Conservation (phyloP, 108 stramenopile genomes). For the Mediolabrus comicus region DNA sequence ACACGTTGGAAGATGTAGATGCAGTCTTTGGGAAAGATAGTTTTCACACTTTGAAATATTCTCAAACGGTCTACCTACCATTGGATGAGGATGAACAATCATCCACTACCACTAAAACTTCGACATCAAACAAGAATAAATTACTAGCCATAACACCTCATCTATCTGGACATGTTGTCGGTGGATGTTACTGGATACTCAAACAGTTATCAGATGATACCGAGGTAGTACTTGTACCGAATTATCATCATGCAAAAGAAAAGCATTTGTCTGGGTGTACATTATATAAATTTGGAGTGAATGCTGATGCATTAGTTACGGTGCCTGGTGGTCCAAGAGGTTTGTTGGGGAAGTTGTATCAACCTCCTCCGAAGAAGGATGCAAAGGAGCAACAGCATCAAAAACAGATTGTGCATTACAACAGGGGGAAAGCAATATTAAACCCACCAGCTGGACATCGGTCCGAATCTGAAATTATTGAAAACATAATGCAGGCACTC, state of each 20-base stretch:
- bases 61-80: slow-evolving; percentile 70
- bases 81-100: slow-evolving; percentile 11
- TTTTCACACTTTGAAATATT: slow-evolving; percentile 86
- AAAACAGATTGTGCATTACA: slow-evolving; percentile 24
- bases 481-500: slow-evolving; percentile 71
- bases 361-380: slow-evolving; percentile 13
- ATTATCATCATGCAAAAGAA: slow-evolving; percentile 84
- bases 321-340: slow-evolving; percentile 74
- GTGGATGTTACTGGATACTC: slow-evolving; percentile 79
- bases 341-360: slow-evolving; percentile 55
- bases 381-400: background rate
- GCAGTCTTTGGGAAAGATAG: slow-evolving; percentile 57
- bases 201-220: slow-evolving; percentile 79
- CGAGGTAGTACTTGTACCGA: slow-evolving; percentile 63
- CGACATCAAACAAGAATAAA: background rate
- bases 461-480: slow-evolving; percentile 59
- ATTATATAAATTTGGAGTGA: slow-evolving; percentile 69
- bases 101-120: background rate
- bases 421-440: slow-evolving; percentile 40
- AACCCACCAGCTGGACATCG: slow-evolving; percentile 45
- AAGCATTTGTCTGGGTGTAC: slow-evolving; percentile 79
- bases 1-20: slow-evolving; percentile 88
- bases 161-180: slow-evolving; percentile 85
- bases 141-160: slow-evolving; percentile 73
- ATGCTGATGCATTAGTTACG: slow-evolving; percentile 78